Evolutionary conservation across 1,284 basidiomycete genomes (phyloP), one percentile per base, ranked within the genome.

Genomic region (Tetrapyrgos nigripes): DNA sequence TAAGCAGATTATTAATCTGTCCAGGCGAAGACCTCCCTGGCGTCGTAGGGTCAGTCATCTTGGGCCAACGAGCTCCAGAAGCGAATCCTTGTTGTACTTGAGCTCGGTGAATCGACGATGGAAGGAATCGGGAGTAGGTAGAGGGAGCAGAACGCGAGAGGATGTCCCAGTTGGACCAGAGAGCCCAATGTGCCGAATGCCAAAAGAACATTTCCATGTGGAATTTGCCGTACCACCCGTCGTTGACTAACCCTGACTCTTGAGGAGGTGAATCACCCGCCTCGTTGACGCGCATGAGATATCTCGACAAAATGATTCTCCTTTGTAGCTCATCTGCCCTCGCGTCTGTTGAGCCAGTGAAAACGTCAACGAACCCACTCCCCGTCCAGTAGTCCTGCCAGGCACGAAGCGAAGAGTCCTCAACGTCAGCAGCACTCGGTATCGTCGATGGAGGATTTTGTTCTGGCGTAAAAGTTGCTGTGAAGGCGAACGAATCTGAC

Each of bases 31-130:
- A 83, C 17, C 84, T 79, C 1, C 85, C 85, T 0, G 79, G 75
- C n/a, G n/a, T n/a, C n/a, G n/a, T n/a, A 0, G 85, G 84, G 62
- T 86, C 84, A 5, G 83, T 85, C 85, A 86, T 86, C 67, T 87
- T 86, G 2, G 82, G 79, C 84, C 84, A 86, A 21, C 85, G 79
- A 19, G 85, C 85, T 19, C 85, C 85, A 1, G 75, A 66, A 6
- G 72, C 57, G 72, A 77, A 86, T 54, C 79, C 78, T 68, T 86
- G 78, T 68, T 85, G 83, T 1, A 78, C 70, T 62, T 82, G 81
- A 1, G 78, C 73, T 1, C 84, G 79, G 5, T 68, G 51, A 40
- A 85, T 73, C 14, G 84, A 79, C 24, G 74, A 76, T 5, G 70
- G 57, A 24, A 86, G 77, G 67, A 85, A 86, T 1, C 76, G 75